phyloP scores from a whole-genome alignment of 2,329 filamentous ascomycete species.

The Epichloe sp. region DNA sequence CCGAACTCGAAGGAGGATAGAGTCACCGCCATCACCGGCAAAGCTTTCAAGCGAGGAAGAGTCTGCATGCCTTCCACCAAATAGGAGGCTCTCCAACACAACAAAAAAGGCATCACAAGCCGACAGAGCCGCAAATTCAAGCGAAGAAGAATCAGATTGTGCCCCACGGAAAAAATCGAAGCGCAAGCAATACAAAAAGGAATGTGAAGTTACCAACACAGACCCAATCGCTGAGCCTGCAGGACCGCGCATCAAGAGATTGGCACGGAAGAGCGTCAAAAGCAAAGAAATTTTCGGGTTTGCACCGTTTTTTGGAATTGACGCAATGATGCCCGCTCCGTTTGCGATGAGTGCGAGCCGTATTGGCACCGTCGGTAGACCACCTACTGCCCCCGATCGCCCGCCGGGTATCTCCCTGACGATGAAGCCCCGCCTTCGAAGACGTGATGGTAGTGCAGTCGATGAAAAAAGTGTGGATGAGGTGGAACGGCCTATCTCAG shows the following conservation, averaged over 20 bases:
- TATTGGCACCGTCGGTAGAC: slow-evolving; percentile 4
- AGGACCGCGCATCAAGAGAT: slow-evolving; percentile 24
- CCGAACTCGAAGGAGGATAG: neutral
- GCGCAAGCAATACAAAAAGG: neutral
- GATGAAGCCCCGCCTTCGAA: neutral
- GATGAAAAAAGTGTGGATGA: neutral
- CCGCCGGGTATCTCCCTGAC: neutral
- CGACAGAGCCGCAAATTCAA: neutral
- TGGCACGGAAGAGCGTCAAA: slow-evolving; percentile 29
- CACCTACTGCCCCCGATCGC: neutral
- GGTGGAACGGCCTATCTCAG: neutral
- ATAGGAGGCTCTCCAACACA: neutral
- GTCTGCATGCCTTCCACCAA: neutral
- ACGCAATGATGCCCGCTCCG: slow-evolving; percentile 6
- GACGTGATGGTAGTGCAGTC: too few relatives aligned
- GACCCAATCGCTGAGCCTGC: neutral
- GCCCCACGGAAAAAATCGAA: neutral
- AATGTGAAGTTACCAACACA: neutral
- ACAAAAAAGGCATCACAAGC: neutral
- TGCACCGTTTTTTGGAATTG: slow-evolving; percentile 10
- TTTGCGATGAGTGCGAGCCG: slow-evolving; percentile 8
- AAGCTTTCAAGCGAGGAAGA: neutral
- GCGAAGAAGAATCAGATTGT: neutral
- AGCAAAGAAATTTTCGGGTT: slow-evolving; percentile 36
- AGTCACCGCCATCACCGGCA: neutral